phyloP scores from a whole-genome alignment of 2,329 filamentous ascomycete genomes.

The Purpureocillium lavendulum region DNA sequence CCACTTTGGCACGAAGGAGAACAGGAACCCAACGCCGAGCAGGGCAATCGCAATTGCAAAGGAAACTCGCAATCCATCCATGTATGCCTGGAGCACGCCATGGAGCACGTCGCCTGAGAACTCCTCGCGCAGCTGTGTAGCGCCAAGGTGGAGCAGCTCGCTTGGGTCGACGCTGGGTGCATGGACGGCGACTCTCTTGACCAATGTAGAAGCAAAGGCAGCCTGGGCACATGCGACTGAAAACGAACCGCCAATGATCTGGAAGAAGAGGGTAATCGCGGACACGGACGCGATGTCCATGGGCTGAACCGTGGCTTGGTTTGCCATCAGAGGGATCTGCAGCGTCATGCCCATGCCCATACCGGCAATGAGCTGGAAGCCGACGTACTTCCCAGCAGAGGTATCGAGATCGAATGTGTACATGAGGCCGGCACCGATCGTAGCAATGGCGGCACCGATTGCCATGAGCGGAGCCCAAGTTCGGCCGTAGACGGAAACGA shows the following conservation, averaged over 20 bases:
- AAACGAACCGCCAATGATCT: constrained; percentile 30
- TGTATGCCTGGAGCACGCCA: too few relatives aligned
- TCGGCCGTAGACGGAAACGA: constrained; percentile 1
- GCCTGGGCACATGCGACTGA: constrained; percentile 9
- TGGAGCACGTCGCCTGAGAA: too few relatives aligned
- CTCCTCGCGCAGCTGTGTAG: too few relatives aligned
- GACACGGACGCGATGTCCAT: constrained; percentile 34
- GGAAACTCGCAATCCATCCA: too few relatives aligned
- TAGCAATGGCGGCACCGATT: constrained; percentile 10
- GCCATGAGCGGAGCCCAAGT: constrained; percentile 8
- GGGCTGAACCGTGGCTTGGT: constrained; percentile 30
- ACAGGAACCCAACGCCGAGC: too few relatives aligned
- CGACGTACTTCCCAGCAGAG: constrained; percentile 28
- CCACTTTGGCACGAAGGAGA: too few relatives aligned
- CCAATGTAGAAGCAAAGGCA: too few relatives aligned
- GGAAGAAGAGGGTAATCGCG: constrained; percentile 33
- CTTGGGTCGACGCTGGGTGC: too few relatives aligned
- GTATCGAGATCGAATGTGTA: constrained; percentile 28
- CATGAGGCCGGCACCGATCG: constrained; percentile 27
- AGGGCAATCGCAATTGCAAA: too few relatives aligned
- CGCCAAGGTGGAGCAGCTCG: too few relatives aligned
- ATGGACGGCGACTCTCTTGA: too few relatives aligned
- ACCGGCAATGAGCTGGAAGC: constrained; percentile 33
- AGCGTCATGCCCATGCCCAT: constrained; percentile 31
- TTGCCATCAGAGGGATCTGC: constrained; percentile 32